Evolutionary conservation across 768 basidiomycete genomes (phyloP), one percentile per base, ranked within the genome.

Genomic region (Royoungia palumana): DNA sequence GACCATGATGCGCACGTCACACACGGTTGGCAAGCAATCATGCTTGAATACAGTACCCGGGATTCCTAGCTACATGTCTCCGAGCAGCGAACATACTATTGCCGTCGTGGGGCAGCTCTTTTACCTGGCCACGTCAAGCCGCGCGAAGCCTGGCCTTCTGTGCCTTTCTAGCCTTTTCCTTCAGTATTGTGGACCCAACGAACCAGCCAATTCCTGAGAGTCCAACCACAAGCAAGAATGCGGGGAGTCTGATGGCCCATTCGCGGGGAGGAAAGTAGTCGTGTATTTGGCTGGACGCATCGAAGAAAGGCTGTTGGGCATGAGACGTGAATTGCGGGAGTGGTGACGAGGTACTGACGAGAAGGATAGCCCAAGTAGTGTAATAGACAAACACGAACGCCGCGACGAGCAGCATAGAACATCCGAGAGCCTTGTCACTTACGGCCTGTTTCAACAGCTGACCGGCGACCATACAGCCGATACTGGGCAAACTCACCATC

Each of bases 191-290:
- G 10, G 69, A 74, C 5, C 86, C 89, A n/a, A 95, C 69, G 67
- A 96, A 92, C 34, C 76, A 60, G 11, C 89, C 89, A 35, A 97
- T 86, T 11, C 76, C 84, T n/a, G 83, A 75, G 32, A 96, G 70
- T 6, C 94, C 94, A 9, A 87, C 62, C 6, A 94, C 75, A 8
- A 98, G 79, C 42, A 94, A 71, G 66, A 91, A 79, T 3, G 89
- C 86, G 34, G 94, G 94, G 39, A 97, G 66, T 17, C 88, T 81
- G 42, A 97, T 75, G 10, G 92, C 94, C 92, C 94, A 97, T 73
- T 96, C 92, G 41, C 94, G 76, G 6, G 89, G 64, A 0, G 91
- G 95, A 66, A 98, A 97, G 69, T 80, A 83, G 36, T 62, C 56
- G 54, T 94, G 90, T 25, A 95, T 72, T 17, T 83, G 79, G 59